phyloP scores from a whole-genome alignment of 805 yeast species.

The Nakazawaea peltata region DNA sequence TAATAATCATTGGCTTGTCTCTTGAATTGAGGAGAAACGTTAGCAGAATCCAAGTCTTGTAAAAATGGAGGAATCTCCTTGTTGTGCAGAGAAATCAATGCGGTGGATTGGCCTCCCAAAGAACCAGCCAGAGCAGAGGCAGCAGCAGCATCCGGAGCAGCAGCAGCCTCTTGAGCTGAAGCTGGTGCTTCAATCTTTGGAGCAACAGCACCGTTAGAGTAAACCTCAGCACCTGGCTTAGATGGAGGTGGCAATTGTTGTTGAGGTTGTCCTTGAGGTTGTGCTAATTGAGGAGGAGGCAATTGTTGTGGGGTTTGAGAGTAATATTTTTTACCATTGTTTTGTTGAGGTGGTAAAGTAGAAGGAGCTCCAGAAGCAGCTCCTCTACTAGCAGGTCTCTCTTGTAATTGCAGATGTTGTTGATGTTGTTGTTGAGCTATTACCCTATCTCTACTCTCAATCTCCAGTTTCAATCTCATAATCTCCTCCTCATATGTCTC shows the following conservation, averaged over 20 bases:
- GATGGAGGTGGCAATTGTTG: slow-evolving; percentile 18
- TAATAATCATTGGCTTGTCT: slow-evolving; percentile 82
- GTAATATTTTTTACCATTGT: slow-evolving; percentile 11
- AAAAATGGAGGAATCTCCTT: slow-evolving; percentile 79
- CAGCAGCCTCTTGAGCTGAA: slow-evolving; percentile 11
- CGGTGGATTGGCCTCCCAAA: slow-evolving; percentile 16
- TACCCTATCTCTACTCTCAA: slow-evolving; percentile 72
- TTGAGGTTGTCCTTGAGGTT: slow-evolving; percentile 14
- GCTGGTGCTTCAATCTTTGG: slow-evolving; percentile 16
- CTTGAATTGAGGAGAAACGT: slow-evolving; percentile 68
- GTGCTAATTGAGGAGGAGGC: slow-evolving; percentile 25
- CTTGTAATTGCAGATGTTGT: slow-evolving; percentile 25
- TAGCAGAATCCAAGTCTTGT: slow-evolving; percentile 69
- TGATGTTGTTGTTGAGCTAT: slow-evolving; percentile 30
- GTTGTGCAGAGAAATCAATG: slow-evolving; percentile 44
- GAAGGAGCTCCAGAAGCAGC: slow-evolving; percentile 24
- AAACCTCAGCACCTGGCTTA: slow-evolving; percentile 12
- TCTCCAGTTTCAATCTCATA: slow-evolving; percentile 72
- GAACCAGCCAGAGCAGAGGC: slow-evolving; percentile 15
- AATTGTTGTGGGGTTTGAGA: slow-evolving; percentile 23
- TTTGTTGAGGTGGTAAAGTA: slow-evolving; percentile 20
- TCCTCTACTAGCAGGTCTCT: slow-evolving; percentile 17
- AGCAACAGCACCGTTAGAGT: slow-evolving; percentile 8
- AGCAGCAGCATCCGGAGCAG: slow-evolving; percentile 11
- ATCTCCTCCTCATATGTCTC: slow-evolving; percentile 95